Evolutionary conservation across 192 early-diverging fungal species (phyloP).

Genomic region (Gigaspora rosea): DNA sequence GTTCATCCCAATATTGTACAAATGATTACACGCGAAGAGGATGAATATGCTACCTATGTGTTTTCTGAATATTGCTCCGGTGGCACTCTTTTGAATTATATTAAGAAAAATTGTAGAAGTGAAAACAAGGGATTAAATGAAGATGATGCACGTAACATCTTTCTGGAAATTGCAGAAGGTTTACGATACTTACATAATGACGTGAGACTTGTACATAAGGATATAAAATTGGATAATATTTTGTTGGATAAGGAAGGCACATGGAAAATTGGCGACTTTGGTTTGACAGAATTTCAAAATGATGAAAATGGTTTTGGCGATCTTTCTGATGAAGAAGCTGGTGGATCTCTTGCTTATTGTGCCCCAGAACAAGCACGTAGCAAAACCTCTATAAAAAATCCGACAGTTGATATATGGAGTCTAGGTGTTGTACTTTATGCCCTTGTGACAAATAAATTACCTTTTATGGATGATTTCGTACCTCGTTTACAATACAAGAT

Average conservation of each 20-base stretch:
- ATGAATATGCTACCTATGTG: slow-evolving; percentile 68
- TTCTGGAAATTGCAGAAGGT: slow-evolving; percentile 73
- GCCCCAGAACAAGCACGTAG: slow-evolving; percentile 69
- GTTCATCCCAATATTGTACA: slow-evolving; percentile 69
- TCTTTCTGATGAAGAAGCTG: slow-evolving; percentile 37
- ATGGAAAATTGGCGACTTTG: slow-evolving; percentile 90
- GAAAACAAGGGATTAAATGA: slow-evolving; percentile 51
- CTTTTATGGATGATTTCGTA: slow-evolving; percentile 76
- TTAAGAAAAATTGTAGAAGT: slow-evolving; percentile 42
- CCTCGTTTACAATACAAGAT: slow-evolving; percentile 71
- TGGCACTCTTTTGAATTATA: slow-evolving; percentile 64
- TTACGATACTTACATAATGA: slow-evolving; percentile 79
- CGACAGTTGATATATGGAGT: slow-evolving; percentile 76
- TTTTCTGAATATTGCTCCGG: slow-evolving; percentile 68
- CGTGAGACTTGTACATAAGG: slow-evolving; percentile 76
- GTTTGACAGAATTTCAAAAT: slow-evolving; percentile 62
- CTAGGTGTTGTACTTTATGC: slow-evolving; percentile 76
- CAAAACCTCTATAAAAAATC: slow-evolving; percentile 44
- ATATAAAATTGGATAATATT: slow-evolving; percentile 94
- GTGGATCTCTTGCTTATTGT: slow-evolving; percentile 71
- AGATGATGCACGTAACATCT: slow-evolving; percentile 54
- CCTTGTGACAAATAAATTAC: slow-evolving; percentile 65
- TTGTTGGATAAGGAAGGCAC: slow-evolving; percentile 63
- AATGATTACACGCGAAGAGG: slow-evolving; percentile 66
- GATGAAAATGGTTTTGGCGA: slow-evolving; percentile 21